phyloP scores from a whole-genome alignment of 495 filamentous ascomycete species.

The Penicillium egyptiacum region DNA sequence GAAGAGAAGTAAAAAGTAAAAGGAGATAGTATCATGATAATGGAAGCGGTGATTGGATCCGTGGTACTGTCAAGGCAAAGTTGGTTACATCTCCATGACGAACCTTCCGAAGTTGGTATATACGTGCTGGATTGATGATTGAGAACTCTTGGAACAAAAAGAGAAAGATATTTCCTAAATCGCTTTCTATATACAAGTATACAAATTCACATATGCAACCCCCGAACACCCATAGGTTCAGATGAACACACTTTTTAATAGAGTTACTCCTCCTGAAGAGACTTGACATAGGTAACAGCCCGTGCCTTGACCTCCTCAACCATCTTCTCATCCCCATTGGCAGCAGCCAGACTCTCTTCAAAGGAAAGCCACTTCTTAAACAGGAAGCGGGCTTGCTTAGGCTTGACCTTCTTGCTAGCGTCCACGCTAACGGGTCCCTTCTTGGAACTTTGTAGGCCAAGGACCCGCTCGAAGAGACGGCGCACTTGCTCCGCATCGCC shows the following conservation, averaged over 20 bases:
- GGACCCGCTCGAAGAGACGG: conserved; percentile 77
- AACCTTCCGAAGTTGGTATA: not conserved
- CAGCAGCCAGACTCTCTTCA: conserved; percentile 60
- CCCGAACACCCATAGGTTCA: conserved; percentile 31
- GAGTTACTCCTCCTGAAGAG: conserved; percentile 51
- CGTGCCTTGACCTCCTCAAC: conserved; percentile 70
- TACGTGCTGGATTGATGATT: not conserved
- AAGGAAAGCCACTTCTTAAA: conserved; percentile 82
- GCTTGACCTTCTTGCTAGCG: conserved; percentile 55
- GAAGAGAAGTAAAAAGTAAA: not conserved
- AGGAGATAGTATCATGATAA: no score
- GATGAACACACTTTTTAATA: conserved; percentile 20
- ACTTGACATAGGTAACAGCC: conserved; percentile 67
- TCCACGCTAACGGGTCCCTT: conserved; percentile 50
- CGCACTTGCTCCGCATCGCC: conserved; percentile 65
- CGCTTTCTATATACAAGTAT: conserved; percentile 31
- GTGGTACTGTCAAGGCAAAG: conserved; percentile 1
- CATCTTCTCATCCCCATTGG: conserved; percentile 63
- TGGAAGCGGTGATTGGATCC: conserved; percentile 21
- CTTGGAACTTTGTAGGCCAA: conserved; percentile 51
- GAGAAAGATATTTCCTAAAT: conserved; percentile 19
- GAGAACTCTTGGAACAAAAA: not conserved
- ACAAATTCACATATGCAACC: conserved; percentile 25
- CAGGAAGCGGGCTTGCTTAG: conserved; percentile 72
- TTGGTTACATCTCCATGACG: not conserved